Evolutionary conservation across 148 eudicot species (phyloP), one percentile per base, ranked within the genome.

Genomic region (Silene latifolia): DNA sequence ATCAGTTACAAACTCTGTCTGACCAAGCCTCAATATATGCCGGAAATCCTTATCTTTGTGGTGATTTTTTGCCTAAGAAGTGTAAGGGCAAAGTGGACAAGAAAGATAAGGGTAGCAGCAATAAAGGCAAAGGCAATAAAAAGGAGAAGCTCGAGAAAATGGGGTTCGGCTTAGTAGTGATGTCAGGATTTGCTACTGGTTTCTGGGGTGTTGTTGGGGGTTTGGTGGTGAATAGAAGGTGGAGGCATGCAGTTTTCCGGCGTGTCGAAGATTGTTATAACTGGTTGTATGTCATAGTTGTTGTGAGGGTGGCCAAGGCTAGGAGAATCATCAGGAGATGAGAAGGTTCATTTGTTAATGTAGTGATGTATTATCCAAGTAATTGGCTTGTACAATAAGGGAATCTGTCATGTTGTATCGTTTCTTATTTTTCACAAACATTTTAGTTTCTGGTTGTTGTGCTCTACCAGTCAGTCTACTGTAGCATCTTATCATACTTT

Each of bases 151-250:
- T 57, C 27, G 79, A 75, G 11, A 60, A 51, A n/a, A 47, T 74
- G 73, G 75, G 81, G 79, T 74, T 82, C 39, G 72, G 65, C 76
- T 17, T 66, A 57, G 75, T 74, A 7, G 66, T 70, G 14, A 72
- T 78, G 76, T 42, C 62, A 0, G 81, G 84, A 9, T 47, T 82
- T 48, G 79, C 79, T 10, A 58, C 76, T n/a, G 79, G 84, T 13
- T 78, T 82, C 23, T 78, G 81, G 84, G 59, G 84, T 23, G 76
- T 78, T 20, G 46, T 74, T 29, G 79, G 78, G 17, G 21, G 53
- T 58, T 42, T 82, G 63, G 1, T 65, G 7, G 8, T 71, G 15
- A 78, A 64, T 48, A 9, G 54, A 1, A 48, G 1, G 54, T 48
- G 54, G 54, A 0, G 54, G 15, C 0, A 48, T 48, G 15, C 15